Evolutionary conservation across 2,329 filamentous ascomycete genomes (phyloP).

Genomic region (Fusarium staphyleae): DNA sequence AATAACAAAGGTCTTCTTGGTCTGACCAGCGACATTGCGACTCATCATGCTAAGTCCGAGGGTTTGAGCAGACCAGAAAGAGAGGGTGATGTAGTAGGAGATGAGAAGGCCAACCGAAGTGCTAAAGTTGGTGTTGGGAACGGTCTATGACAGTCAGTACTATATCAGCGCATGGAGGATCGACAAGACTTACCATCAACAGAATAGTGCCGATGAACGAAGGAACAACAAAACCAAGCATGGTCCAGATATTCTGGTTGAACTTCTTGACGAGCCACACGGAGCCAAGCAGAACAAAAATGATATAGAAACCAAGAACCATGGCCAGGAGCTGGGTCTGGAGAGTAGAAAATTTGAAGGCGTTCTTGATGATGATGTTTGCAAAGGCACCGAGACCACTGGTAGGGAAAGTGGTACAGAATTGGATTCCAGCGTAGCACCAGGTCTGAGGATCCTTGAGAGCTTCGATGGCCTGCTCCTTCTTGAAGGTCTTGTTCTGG

Average conservation of each 20-base stretch:
- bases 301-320: conserved; percentile 77
- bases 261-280: conserved; percentile 73
- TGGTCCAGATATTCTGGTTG: conserved; percentile 71
- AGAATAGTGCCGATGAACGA: conserved; percentile 76
- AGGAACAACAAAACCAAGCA: conserved; percentile 71
- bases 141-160: conserved; percentile 49
- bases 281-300: conserved; percentile 70
- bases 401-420: conserved; percentile 77
- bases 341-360: conserved; percentile 69
- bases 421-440: conserved; percentile 69
- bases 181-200: conserved; percentile 57
- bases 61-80: conserved; percentile 78
- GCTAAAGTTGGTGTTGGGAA: conserved; percentile 63
- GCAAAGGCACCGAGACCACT: conserved; percentile 76
- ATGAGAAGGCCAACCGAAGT: conserved; percentile 73
- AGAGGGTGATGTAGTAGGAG: conserved; percentile 78
- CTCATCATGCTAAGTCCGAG: conserved; percentile 71
- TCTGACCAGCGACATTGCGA: conserved; percentile 75
- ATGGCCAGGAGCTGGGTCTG: conserved; percentile 78
- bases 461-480: conserved; percentile 56
- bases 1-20: conserved; percentile 73
- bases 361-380: conserved; percentile 74
- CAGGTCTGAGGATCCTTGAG: conserved; percentile 71
- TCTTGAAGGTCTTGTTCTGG: conserved; percentile 61
- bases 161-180: not conserved